Conservation (phyloP, 2,329 filamentous ascomycete species). For the Talaromyces marneffei region DNA sequence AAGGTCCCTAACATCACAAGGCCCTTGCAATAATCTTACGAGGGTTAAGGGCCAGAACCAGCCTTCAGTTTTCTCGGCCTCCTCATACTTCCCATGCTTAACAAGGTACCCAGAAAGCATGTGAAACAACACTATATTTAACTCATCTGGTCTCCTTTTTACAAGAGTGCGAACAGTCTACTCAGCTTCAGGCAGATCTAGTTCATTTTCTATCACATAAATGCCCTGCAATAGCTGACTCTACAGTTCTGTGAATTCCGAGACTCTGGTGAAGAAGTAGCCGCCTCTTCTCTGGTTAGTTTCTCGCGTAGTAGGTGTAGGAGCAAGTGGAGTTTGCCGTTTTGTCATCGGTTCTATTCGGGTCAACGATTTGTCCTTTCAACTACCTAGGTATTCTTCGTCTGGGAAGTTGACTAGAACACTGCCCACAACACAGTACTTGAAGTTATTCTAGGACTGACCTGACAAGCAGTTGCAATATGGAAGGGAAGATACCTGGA, state of each 20-base stretch:
- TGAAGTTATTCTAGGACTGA: neutral
- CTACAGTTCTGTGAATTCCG: neutral
- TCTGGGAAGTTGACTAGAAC: neutral
- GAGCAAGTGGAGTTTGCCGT: neutral
- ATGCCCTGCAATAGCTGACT: neutral
- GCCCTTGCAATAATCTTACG: neutral
- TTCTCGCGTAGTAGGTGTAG: neutral
- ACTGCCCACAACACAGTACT: neutral
- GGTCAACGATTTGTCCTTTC: neutral
- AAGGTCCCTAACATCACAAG: neutral
- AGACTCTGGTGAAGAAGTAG: neutral
- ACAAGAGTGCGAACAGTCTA: neutral
- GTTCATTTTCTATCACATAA: neutral
- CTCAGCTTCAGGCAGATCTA: neutral
- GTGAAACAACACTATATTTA: neutral
- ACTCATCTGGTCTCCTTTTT: neutral
- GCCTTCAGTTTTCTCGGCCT: neutral
- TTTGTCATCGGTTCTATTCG: neutral
- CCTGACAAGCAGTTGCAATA: too few species aligned
- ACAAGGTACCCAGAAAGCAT: neutral
- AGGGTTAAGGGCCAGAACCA: neutral
- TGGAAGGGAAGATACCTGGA: too few species aligned
- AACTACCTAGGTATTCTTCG: neutral
- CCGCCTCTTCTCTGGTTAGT: neutral
- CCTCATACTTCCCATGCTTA: constrained; percentile 1